These are phyloP conservation scores for Sclerotinia subarctica DNA, from an alignment of 2,329 filamentous ascomycete genomes.

Conservation along the genomic window DNA sequence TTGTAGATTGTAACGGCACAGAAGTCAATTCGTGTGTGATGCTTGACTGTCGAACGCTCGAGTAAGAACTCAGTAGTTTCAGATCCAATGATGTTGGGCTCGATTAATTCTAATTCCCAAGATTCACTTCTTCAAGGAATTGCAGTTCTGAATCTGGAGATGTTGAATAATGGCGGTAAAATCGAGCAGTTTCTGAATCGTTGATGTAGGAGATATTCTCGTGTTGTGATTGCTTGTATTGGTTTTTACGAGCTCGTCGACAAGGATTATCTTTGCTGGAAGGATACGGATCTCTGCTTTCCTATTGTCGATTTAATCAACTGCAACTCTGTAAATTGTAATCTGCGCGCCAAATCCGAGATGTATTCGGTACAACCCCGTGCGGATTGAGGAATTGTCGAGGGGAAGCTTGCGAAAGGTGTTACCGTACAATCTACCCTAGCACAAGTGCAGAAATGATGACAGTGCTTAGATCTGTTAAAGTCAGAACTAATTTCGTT, in stretches of 20 bases:
- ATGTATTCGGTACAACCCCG: neutral
- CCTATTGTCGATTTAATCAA: neutral
- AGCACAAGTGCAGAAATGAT: neutral
- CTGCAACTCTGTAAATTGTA: neutral
- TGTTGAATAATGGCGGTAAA: neutral
- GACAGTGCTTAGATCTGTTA: neutral
- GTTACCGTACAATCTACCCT: neutral
- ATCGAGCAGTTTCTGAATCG: too few relatives aligned
- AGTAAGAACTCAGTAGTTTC: neutral
- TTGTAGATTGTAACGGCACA: neutral
- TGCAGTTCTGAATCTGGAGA: neutral
- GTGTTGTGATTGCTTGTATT: neutral
- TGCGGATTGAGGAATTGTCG: neutral
- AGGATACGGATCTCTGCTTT: too few relatives aligned
- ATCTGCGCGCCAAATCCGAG: neutral
- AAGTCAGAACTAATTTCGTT: neutral
- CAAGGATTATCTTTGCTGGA: neutral
- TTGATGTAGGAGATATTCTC: neutral
- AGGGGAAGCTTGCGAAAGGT: neutral
- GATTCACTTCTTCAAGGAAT: neutral
- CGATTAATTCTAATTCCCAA: neutral
- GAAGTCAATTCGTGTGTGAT: neutral
- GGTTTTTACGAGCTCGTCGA: neutral
- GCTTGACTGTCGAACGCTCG: neutral
- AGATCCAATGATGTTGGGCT: neutral